Evolutionary conservation across 352 stramenopile genomes (phyloP).

Genomic region (Globisporangium megalacanthum): DNA sequence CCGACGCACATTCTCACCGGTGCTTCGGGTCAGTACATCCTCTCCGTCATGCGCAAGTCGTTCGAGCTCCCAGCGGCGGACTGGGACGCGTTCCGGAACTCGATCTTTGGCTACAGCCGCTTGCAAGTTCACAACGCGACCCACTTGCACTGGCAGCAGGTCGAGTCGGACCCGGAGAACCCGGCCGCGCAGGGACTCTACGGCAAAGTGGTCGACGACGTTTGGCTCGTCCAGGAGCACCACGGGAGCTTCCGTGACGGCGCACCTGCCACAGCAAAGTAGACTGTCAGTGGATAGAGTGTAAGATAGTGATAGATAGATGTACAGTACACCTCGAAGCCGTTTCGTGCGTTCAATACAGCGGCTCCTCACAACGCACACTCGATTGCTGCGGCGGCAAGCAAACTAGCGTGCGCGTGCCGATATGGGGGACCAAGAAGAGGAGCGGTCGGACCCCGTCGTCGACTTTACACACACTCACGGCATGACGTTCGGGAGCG

Average conservation of each 20-base stretch:
- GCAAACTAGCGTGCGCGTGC: too few relatives aligned
- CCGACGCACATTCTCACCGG: slow-evolving; percentile 88
- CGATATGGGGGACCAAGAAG: background rate
- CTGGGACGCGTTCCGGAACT: slow-evolving; percentile 86
- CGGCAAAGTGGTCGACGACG: slow-evolving; percentile 80
- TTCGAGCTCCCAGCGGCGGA: slow-evolving; percentile 54
- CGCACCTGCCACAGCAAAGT: background rate
- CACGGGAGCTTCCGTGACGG: slow-evolving; percentile 73
- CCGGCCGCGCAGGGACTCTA: slow-evolving; percentile 65
- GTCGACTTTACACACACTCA: background rate
- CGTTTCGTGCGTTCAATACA: too few relatives aligned
- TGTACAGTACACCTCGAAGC: too few relatives aligned
- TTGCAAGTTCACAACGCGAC: slow-evolving; percentile 83
- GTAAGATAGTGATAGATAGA: background rate
- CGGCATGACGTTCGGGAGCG: slow-evolving; percentile 26
- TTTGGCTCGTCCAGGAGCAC: slow-evolving; percentile 87
- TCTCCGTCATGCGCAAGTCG: slow-evolving; percentile 69
- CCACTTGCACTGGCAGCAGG: slow-evolving; percentile 87
- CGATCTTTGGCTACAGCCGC: slow-evolving; percentile 83
- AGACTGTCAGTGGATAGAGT: background rate
- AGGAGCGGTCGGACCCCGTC: background rate
- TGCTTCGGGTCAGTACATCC: slow-evolving; percentile 81
- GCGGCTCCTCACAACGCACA: too few relatives aligned
- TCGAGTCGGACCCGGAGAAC: slow-evolving; percentile 78
- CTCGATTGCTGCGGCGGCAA: too few relatives aligned